Evolutionary conservation across 2,329 filamentous ascomycete genomes (phyloP), one percentile per base, ranked within the genome.

Genomic region (Trichoderma koningii): DNA sequence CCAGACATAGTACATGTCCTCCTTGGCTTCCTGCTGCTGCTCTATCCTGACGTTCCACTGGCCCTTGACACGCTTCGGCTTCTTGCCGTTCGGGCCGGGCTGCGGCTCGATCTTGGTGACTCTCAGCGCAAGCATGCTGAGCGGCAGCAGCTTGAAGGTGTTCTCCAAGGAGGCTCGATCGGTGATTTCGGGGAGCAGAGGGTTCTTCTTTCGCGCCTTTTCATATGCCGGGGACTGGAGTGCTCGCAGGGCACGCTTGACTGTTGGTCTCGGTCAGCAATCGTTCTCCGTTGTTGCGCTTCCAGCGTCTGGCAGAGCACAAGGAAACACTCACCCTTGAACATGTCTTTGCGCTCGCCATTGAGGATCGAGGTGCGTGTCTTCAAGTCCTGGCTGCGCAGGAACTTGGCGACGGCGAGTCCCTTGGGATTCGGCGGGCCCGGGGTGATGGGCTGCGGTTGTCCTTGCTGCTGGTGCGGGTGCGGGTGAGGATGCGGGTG

Each of bases 301-400:
- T 7, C 19, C 34, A 14, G 34, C 34, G 34, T 10, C 34, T 34
- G 50, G 5, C 5, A 21, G 50, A 2, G 17, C 2, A 5, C n/a
- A 38, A 17, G 19, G 19, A 12, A n/a, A n/a, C 23, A 67, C 74
- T 56, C 82, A 94, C 92, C 93, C 84, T 89, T 90, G 79, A 99
- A 98, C 91, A 99, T 96, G 70, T 99, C 94, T 80, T 97, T 98
- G 73, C 95, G 87, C 83, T 97, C 93, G 72, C 95, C 95, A 70
- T 97, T 93, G 69, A 98, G 85, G 69, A 99, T 96, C 76, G 91
- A 94, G 19, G 93, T 97, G 68, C 95, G 85, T 19, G 86, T 84
- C 84, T 99, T 99, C 69, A 99, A 80, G 66, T 95, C 87, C 79
- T 97, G 93, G 66, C 85, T 78, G 70, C 88, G 88, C 66, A 99